Conservation (phyloP, 768 basidiomycete species). For the Pisolithus sp. region DNA sequence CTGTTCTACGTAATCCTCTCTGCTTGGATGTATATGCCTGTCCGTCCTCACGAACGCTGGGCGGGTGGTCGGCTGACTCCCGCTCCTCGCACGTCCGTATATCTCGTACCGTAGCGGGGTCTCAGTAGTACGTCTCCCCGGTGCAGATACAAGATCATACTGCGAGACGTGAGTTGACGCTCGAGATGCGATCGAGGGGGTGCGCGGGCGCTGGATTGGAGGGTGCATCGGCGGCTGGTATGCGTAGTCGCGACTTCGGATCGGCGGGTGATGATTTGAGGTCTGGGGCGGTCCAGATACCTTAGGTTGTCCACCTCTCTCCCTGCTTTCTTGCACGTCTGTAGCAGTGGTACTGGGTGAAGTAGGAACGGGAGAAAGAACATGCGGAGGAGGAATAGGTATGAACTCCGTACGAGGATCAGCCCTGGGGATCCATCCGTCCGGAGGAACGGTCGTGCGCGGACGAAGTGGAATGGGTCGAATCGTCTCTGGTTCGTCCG, state of each 20-base stretch:
- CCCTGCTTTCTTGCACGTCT: constrained; percentile 9
- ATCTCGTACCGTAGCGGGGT: constrained; percentile 23
- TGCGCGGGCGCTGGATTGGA: constrained; percentile 8
- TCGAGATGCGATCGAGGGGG: constrained; percentile 20
- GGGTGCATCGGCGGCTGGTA: constrained; percentile 13
- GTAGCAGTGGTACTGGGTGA: constrained; percentile 11
- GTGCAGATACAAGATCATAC: constrained; percentile 21
- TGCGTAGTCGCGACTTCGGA: constrained; percentile 25
- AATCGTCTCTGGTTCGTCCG: constrained; percentile 20
- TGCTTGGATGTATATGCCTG: constrained; percentile 10
- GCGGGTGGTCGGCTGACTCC: constrained; percentile 17
- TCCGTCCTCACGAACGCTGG: constrained; percentile 13
- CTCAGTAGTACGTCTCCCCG: constrained; percentile 16
- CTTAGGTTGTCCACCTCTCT: background rate
- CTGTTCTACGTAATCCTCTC: constrained; percentile 22
- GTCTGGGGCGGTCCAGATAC: constrained; percentile 5
- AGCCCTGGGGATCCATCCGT: constrained; percentile 25
- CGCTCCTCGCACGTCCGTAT: constrained; percentile 18
- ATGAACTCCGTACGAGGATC: constrained; percentile 23
- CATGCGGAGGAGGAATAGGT: constrained; percentile 17
- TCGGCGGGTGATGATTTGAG: constrained; percentile 13
- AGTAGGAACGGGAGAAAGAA: constrained; percentile 7
- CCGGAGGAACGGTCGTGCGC: constrained; percentile 11
- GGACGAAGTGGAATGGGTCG: constrained; percentile 24
- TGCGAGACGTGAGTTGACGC: constrained; percentile 27